Evolutionary conservation across 176 grass and related monocot species (phyloP), one percentile per base, ranked within the genome.

Genomic region (Puccinellia tenuiflora): DNA sequence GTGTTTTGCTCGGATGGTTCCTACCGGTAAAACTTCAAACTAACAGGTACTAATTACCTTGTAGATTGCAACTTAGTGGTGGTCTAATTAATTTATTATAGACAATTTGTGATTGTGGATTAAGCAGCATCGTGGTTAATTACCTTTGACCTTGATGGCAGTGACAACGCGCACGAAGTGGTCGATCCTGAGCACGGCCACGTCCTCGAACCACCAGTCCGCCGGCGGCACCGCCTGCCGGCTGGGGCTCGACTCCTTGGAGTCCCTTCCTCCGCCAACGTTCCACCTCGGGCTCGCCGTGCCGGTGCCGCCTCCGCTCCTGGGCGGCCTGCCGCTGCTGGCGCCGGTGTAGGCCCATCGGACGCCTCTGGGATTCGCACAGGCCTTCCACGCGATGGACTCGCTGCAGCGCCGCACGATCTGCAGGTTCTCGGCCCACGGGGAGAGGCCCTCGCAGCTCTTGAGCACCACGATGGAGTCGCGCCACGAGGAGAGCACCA

Each of bases 381-480:
- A 99, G 60, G 96, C 93, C 87, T 96, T 99, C 96, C 96, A 99
- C 0, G 96, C 96, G 88, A 99, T 99, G 75, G 96, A 99, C 85
- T 99, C 93, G 76, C 96, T 96, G 89, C 96, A 96, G 0, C 96
- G 87, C 1, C 96, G 90, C 60, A 96, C 93, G 80, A 99, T 99
- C 85, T 99, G 93, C n/a, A 99, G 90, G 96, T 99, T 96, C 81
- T 99, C 96, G 3, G 93, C 89, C 96, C 96, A 99, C 0, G 96
- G 93, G 7, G 93, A 96, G 85, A 98, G 88, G 11, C 81, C 86
- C 85, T 96, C 96, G 83, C 96, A 99, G 79, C 83, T 92, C 91
- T 96, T 99, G 82, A 99, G 84, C 46, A 99, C 93, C 1, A 92
- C 86, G 79, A 99, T 96, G 24, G 96, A 99, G 56, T 99, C 93